Percentiles rank a stretch among this genome's conserved stretches.
Evolutionary conservation across 2,329 filamentous ascomycete genomes (phyloP).

Genomic region (Ophiosphaerella herpotricha): DNA sequence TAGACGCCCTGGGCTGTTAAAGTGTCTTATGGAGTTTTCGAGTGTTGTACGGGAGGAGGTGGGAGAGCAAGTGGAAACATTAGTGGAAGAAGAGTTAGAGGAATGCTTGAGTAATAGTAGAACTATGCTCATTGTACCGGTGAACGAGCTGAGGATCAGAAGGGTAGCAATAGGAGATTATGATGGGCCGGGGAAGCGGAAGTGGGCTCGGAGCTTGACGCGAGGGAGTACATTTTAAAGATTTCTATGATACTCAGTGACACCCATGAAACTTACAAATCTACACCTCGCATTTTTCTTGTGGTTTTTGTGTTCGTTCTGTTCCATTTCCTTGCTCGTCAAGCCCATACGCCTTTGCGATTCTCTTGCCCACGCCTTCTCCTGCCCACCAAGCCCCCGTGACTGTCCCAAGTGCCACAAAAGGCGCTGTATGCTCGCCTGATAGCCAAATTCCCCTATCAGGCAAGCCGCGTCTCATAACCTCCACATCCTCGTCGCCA

Average conservation of each 20-base stretch:
- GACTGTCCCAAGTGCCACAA: slow-evolving; percentile 70
- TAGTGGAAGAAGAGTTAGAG: slow-evolving; percentile 31
- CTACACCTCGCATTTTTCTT: background rate
- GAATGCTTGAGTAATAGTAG: slow-evolving; percentile 23
- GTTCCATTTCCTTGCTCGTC: background rate
- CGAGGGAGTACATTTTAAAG: slow-evolving; percentile 36
- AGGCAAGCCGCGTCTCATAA: slow-evolving; percentile 60
- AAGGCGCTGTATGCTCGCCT: slow-evolving; percentile 88
- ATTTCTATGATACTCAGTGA: background rate
- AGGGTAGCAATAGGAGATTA: slow-evolving; percentile 15
- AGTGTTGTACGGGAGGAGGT: slow-evolving; percentile 35
- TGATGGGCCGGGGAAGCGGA: slow-evolving; percentile 7
- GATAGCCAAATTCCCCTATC: slow-evolving; percentile 80
- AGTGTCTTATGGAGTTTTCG: slow-evolving; percentile 34
- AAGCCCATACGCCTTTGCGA: slow-evolving; percentile 59
- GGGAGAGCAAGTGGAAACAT: slow-evolving; percentile 16
- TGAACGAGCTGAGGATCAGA: slow-evolving; percentile 27
- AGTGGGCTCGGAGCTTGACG: slow-evolving; percentile 27
- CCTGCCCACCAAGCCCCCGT: slow-evolving; percentile 94
- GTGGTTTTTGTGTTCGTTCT: background rate
- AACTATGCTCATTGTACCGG: slow-evolving; percentile 29
- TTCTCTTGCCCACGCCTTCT: slow-evolving; percentile 72
- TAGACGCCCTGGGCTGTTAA: slow-evolving; percentile 32
- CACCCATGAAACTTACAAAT: too few species aligned
- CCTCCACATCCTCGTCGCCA: slow-evolving; percentile 73